Percentiles rank a stretch among this genome's conserved stretches.
These are phyloP conservation scores for Lactarius tabidus DNA, from an alignment of 768 basidiomycete species.

Conservation along the genomic window DNA sequence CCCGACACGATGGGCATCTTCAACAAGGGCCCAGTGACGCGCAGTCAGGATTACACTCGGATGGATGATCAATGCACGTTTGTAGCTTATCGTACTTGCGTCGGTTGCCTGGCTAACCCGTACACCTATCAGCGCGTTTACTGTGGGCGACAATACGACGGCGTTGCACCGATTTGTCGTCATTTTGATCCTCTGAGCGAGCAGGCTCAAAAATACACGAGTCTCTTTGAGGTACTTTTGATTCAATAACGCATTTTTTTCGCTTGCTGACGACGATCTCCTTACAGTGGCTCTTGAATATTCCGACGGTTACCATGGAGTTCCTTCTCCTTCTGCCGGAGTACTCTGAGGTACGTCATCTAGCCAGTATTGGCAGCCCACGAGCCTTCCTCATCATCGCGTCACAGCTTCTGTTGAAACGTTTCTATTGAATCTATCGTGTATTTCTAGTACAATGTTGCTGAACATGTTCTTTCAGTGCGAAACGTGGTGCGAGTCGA, in stretches of 20 bases:
- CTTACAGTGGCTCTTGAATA: constrained; percentile 57
- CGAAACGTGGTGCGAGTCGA: constrained; percentile 91
- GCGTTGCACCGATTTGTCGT: constrained; percentile 69
- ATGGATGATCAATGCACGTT: constrained; percentile 65
- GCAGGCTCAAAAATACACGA: constrained; percentile 80
- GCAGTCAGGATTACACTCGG: constrained; percentile 56
- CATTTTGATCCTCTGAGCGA: constrained; percentile 85
- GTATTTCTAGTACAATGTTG: not conserved
- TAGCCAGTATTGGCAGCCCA: not conserved
- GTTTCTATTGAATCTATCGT: constrained; percentile 67
- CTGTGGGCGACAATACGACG: constrained; percentile 60
- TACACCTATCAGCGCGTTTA: constrained; percentile 51
- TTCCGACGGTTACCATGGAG: constrained; percentile 64
- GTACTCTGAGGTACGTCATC: constrained; percentile 58
- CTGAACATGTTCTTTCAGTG: constrained; percentile 47
- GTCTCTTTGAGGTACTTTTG: constrained; percentile 60
- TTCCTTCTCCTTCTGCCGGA: constrained; percentile 74
- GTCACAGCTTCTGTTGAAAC: constrained; percentile 77
- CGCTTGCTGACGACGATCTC: constrained; percentile 6
- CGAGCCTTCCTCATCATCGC: not conserved
- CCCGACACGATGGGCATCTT: constrained; percentile 70
- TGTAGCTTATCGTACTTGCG: constrained; percentile 28
- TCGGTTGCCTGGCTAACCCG: constrained; percentile 1
- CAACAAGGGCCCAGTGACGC: constrained; percentile 55
- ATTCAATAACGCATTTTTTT: not conserved